Evolutionary conservation across 768 basidiomycete genomes (phyloP), one percentile per base, ranked within the genome.

Genomic region (Suillus subaureus): DNA sequence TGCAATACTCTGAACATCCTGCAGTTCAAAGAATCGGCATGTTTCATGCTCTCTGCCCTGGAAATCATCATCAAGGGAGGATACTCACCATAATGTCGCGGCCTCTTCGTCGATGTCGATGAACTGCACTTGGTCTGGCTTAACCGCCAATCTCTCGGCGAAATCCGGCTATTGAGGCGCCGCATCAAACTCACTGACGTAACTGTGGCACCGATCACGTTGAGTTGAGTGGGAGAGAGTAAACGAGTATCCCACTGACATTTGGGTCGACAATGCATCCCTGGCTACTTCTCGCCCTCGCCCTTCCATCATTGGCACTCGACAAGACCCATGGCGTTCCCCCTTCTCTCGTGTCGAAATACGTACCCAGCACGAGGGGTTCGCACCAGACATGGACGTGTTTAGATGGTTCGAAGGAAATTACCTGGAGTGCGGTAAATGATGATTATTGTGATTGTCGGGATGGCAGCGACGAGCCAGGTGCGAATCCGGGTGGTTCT

Each of bases 391-490:
- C 75, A 18, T 97, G 94, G 92, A 84, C 79, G 67, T 97, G 95
- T 78, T 78, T 97, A 66, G 90, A 96, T 70, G 91, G 89, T 26
- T 89, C 87, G 0, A 89, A 89, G 72, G 83, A 86, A 67, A 93
- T 98, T 68, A 79, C 89, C 2, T 94, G 89, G 89, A 78, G 80
- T 40, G 88, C 91, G 23, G 89, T 97, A 31, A 97, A 98, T 75
- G 94, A 98, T 73, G 95, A 98, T 77, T 94, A 89, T 71, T 98
- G 96, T 73, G 96, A 98, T 79, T 98, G 96, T 73, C 82, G 83
- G 37, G 96, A 97, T 72, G 95, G 95, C n/a, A 95, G 92, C 68
- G 96, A 98, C 69, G 96, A 98, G 75, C 96, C 96, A 75, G 96
- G 96, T 90, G 51, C 21, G 78, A 60, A 28, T 60, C 26, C 28